Percentiles rank a stretch among this genome's conserved stretches.
Evolutionary conservation across 2,329 filamentous ascomycete species (phyloP).

Genomic region (Mycogone perniciosa): DNA sequence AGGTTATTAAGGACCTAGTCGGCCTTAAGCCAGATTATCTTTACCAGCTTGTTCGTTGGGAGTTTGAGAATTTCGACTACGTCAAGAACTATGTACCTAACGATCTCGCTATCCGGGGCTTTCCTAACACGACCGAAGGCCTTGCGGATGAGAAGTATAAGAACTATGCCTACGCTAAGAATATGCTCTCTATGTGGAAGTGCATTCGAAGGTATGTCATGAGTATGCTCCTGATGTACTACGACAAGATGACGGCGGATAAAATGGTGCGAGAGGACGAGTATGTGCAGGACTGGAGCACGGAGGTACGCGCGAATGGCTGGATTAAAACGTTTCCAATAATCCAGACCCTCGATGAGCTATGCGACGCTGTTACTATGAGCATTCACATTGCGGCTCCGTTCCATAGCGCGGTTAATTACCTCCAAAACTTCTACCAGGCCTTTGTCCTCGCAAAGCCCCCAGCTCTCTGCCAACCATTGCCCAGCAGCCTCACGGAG

Average conservation of each 20-base stretch:
- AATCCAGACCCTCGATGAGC: constrained; percentile 34
- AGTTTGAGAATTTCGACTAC: constrained; percentile 40
- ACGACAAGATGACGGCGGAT: constrained; percentile 14
- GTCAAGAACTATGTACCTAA: constrained; percentile 38
- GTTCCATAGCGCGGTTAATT: constrained; percentile 45
- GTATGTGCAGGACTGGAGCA: constrained; percentile 34
- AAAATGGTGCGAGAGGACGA: constrained; percentile 16
- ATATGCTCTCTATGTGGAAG: constrained; percentile 40
- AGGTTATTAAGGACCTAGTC: constrained; percentile 36
- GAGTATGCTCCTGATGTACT: constrained; percentile 30
- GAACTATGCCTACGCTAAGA: constrained; percentile 44
- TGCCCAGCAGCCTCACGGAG: constrained; percentile 25
- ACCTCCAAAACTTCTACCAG: constrained; percentile 46
- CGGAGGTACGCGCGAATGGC: constrained; percentile 34
- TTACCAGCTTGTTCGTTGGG: constrained; percentile 32
- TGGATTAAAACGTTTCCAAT: constrained; percentile 37
- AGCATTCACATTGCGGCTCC: constrained; percentile 46
- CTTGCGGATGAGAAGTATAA: constrained; percentile 33
- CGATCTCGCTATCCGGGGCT: constrained; percentile 38
- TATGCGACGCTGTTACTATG: constrained; percentile 43
- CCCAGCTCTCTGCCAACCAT: constrained; percentile 28
- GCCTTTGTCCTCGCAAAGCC: constrained; percentile 41
- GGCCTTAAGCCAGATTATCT: constrained; percentile 33
- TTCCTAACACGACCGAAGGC: constrained; percentile 28
- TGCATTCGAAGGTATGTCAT: constrained; percentile 36